Conservation (phyloP, 257 asterid species). For the Solanum medicagineum region DNA sequence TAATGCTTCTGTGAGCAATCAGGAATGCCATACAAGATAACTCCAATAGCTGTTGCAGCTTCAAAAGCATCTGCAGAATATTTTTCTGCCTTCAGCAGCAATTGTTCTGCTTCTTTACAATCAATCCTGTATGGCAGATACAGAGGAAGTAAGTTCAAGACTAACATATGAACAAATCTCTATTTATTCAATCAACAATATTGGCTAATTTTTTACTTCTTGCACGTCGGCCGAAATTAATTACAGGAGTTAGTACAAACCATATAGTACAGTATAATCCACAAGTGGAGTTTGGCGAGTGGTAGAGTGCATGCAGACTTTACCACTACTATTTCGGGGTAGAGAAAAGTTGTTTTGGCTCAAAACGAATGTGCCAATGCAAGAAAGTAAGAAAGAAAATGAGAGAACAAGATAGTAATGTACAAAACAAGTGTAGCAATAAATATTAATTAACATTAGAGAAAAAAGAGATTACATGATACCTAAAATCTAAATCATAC, state of each 20-base stretch:
- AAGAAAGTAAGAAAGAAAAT: neutral
- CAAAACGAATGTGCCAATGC: neutral
- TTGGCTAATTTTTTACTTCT: neutral
- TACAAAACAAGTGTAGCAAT: neutral
- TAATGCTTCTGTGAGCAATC: constrained; percentile 38
- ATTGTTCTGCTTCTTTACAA: constrained; percentile 67
- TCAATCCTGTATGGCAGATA: constrained; percentile 40
- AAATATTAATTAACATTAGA: neutral
- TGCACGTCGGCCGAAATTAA: neutral
- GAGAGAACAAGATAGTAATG: neutral
- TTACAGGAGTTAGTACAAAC: neutral
- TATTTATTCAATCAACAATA: neutral
- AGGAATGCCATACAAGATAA: constrained; percentile 57
- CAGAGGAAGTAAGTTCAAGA: neutral
- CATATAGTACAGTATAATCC: neutral
- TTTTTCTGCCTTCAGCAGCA: constrained; percentile 40
- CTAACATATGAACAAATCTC: neutral
- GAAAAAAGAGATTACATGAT: neutral
- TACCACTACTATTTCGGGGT: neutral
- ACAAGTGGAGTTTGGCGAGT: neutral
- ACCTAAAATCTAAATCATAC: neutral
- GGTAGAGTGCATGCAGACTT: neutral
- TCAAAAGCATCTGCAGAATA: constrained; percentile 70
- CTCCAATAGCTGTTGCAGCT: constrained; percentile 68
- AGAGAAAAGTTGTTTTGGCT: neutral